Conservation (phyloP, 371 early-diverging fungal species). For the Zychaea mexicana region DNA sequence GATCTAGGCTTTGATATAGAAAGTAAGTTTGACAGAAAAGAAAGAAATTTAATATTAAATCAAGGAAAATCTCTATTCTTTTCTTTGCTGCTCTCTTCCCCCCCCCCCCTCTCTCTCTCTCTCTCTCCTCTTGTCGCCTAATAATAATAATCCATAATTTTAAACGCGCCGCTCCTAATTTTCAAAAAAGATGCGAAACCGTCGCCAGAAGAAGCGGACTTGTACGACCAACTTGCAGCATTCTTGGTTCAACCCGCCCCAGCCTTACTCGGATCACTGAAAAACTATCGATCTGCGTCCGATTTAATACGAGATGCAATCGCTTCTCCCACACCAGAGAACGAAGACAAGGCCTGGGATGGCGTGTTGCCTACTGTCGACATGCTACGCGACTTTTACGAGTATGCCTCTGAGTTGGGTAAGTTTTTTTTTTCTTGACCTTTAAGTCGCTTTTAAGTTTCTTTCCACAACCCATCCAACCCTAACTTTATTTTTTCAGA, state of each 20-base stretch:
- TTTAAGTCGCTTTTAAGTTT: conserved; percentile 57
- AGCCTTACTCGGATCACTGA: conserved; percentile 47
- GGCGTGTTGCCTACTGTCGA: conserved; percentile 81
- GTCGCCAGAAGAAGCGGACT: conserved; percentile 51
- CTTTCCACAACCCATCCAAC: conserved; percentile 39
- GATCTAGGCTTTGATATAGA: conserved; percentile 55
- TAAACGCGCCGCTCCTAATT: too few species aligned
- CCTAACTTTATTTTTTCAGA: too few species aligned
- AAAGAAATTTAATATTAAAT: too few species aligned
- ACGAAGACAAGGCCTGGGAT: conserved; percentile 87
- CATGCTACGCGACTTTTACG: conserved; percentile 80
- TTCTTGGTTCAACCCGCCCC: conserved; percentile 51
- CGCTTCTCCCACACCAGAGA: conserved; percentile 74
- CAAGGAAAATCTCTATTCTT: too few species aligned
- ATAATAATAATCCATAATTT: too few species aligned
- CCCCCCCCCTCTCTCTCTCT: too few species aligned
- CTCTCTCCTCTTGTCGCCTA: too few species aligned
- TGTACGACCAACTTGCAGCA: conserved; percentile 51
- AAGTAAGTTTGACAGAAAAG: too few species aligned
- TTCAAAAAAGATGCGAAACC: conserved; percentile 42
- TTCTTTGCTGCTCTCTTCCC: too few species aligned
- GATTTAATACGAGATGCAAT: conserved; percentile 73
- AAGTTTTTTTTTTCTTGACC: conserved; percentile 23
- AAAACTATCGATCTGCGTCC: conserved; percentile 51
- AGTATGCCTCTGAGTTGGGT: conserved; percentile 76